Percentiles rank a stretch among this genome's conserved stretches.
These are phyloP conservation scores for Tetrahymena elliotti DNA, from an alignment of 73 alveolate genomes.

Conservation along the genomic window DNA sequence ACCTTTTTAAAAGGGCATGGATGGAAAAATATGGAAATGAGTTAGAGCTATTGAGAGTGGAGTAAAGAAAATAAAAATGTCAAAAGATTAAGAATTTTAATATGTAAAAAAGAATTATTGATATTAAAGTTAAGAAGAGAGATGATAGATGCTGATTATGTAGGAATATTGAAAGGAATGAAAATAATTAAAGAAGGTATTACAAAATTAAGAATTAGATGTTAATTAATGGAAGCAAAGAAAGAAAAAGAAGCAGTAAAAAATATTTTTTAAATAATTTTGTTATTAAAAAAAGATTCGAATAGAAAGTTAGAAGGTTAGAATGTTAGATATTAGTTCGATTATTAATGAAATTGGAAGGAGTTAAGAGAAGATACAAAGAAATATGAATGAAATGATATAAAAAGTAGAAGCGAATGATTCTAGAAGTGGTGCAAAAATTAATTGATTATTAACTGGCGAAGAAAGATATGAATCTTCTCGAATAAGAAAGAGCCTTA, in stretches of 20 bases:
- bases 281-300: neutral
- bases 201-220: neutral
- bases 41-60: neutral
- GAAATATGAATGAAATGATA: neutral
- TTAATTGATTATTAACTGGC: neutral
- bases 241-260: neutral
- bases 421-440: neutral
- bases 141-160: neutral
- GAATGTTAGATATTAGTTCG: neutral
- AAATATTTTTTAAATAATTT: neutral
- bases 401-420: neutral
- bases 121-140: neutral
- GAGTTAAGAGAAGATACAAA: neutral
- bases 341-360: neutral
- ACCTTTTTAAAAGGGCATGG: neutral
- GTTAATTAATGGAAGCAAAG: neutral
- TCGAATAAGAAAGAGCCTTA: neutral
- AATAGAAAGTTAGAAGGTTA: neutral
- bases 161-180: neutral
- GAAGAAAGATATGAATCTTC: neutral
- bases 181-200: neutral
- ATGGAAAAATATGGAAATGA: neutral
- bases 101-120: neutral
- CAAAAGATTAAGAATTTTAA: neutral
- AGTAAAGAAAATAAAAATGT: neutral